These are phyloP conservation scores for Jaltomata sinuosa DNA, from an alignment of 257 asterid genomes.

Conservation along the genomic window DNA sequence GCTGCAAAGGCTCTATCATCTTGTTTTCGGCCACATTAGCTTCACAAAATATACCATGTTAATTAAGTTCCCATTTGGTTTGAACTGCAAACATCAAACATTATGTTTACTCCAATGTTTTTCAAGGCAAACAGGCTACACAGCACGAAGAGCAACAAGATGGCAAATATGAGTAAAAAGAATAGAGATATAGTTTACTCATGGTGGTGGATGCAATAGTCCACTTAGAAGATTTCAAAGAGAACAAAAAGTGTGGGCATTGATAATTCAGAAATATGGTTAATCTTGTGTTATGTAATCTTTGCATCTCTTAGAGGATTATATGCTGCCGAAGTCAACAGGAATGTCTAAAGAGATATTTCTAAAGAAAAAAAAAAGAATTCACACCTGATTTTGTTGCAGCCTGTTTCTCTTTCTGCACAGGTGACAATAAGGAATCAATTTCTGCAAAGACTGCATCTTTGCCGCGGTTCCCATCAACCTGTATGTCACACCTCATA, in stretches of 20 bases:
- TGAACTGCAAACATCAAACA: background rate
- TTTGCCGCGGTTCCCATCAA: conserved; percentile 75
- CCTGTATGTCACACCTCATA: conserved; percentile 27
- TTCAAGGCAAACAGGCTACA: background rate
- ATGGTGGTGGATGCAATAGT: background rate
- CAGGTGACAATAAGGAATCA: conserved; percentile 37
- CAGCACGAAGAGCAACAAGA: background rate
- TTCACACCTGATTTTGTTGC: conserved; percentile 29
- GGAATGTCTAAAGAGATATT: background rate
- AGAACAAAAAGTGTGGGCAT: background rate
- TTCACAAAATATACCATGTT: background rate
- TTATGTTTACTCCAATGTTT: background rate
- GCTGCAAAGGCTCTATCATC: background rate
- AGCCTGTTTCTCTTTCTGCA: conserved; percentile 44
- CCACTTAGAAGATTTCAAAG: background rate
- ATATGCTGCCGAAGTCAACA: background rate
- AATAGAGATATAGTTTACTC: background rate
- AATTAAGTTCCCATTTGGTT: background rate
- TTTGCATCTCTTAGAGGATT: background rate
- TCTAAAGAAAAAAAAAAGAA: background rate
- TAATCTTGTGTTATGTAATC: background rate
- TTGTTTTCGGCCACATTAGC: background rate
- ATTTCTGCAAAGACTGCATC: conserved; percentile 63
- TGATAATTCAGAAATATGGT: background rate
- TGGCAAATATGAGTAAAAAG: background rate